Base-by-base conservation (phyloP, 495 filamentous ascomycete species). In the Filosporella fistucella region DNA sequence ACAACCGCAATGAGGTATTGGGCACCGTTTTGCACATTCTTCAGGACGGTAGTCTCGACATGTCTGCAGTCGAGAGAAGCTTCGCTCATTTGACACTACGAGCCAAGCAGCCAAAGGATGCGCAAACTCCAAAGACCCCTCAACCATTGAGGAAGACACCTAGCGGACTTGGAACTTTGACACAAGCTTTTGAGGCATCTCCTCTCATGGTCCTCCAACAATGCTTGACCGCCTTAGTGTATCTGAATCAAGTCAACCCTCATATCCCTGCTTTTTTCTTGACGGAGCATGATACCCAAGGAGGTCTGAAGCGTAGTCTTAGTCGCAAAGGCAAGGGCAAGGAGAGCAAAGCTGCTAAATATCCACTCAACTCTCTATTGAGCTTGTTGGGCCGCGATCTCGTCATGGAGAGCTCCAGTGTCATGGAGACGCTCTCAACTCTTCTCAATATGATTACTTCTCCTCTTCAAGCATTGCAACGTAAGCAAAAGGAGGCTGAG, bases 151-250 rank as follows among this genome's bases (percentile, higher is more conserved):
- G 89, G 68, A 81, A 88, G 49, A 63, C 78, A 14, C 80, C 81
- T 11, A 60, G 53, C 14, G 54, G 54, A 11, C 16, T 24, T 12
- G 73, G 72, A 38, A 66, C 77, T 42, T 40, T 69, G n/a, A 56
- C 71, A 18, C 63, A 67, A 35, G 63, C 60, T 23, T 78, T 72
- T 37, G 94, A 97, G 53, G 82, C 91, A 40, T 95, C 94, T 1
- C 93, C 94, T 16, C 75, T 95, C 38, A 83, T 95, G 77, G 86
- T 99, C 33, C 88, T 96, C 9, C 91, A 97, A 59, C 93, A 99
- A 64, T 97, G 91, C 54, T 77, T 99, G 26, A 76, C 78, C 40
- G 81, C 89, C 10, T 72, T 99, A 8, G 81, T 82, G 25, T 88
- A 86, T 58, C 74, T 99, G 28, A 85, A 85, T 4, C 77, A 80